These are phyloP conservation scores for Hyphopichia pseudoburtonii DNA, from an alignment of 1,139 yeast genomes.

Conservation along the genomic window DNA sequence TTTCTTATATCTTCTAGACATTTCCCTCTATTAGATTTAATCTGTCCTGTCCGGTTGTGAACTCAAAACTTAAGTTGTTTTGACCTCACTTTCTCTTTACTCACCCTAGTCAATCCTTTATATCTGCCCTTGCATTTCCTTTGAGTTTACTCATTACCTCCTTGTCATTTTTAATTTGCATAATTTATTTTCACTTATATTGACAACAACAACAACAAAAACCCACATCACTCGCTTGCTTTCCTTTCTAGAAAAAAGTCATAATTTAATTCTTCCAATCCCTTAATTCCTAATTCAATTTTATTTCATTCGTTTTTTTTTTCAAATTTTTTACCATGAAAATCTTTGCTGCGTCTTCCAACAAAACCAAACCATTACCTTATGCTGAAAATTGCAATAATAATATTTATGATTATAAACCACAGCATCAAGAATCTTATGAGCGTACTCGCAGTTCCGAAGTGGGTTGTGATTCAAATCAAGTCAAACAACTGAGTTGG, in stretches of 20 bases:
- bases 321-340: slow-evolving; percentile 1
- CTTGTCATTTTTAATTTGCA: too few relatives aligned
- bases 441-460: background rate
- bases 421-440: slow-evolving; percentile 6
- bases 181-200: too few relatives aligned
- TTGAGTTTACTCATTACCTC: too few relatives aligned
- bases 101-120: slow-evolving; percentile 31
- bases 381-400: slow-evolving; percentile 18
- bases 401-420: slow-evolving; percentile 24
- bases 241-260: too few relatives aligned
- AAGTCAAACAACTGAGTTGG: slow-evolving; percentile 5
- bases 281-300: background rate
- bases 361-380: slow-evolving; percentile 13
- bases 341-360: background rate
- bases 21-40: too few relatives aligned
- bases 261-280: background rate
- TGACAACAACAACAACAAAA: too few relatives aligned
- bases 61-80: background rate
- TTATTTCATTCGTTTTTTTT: background rate
- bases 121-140: background rate
- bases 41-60: background rate
- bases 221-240: too few relatives aligned
- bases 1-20: too few relatives aligned
- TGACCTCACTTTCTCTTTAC: slow-evolving; percentile 7
- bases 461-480: too few relatives aligned